Evolutionary conservation across 371 early-diverging fungal species (phyloP).

Genomic region (Mucor indicus): DNA sequence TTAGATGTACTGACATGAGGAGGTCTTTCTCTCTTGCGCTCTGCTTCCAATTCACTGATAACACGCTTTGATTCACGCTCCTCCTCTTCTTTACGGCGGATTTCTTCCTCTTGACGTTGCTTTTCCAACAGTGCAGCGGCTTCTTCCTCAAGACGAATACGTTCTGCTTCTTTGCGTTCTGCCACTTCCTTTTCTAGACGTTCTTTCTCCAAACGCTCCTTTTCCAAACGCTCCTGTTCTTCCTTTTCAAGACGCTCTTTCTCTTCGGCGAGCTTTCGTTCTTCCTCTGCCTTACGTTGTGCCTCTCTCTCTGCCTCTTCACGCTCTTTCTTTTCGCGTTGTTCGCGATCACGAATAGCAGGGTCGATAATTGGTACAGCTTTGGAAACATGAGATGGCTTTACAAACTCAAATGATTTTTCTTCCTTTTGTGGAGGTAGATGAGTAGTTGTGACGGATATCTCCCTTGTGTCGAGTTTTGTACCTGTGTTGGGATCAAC

Average conservation of each 20-base stretch:
- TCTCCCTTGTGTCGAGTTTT: constrained; percentile 37
- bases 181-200: constrained; percentile 26
- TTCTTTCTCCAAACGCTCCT: constrained; percentile 14
- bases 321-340: constrained; percentile 32
- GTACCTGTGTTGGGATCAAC: constrained; percentile 71
- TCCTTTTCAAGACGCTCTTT: constrained; percentile 8
- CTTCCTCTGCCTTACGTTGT: constrained; percentile 31
- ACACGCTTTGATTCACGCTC: constrained; percentile 19
- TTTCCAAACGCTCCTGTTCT: constrained; percentile 3
- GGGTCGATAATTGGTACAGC: constrained; percentile 68
- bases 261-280: constrained; percentile 10
- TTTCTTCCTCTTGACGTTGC: constrained; percentile 17
- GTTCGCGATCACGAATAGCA: constrained; percentile 31
- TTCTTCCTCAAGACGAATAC: constrained; percentile 26
- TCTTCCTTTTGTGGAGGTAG: constrained; percentile 16
- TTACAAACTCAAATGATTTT: constrained; percentile 25
- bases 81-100: constrained; percentile 17
- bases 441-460: constrained; percentile 14
- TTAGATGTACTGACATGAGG: too few species aligned
- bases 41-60: constrained; percentile 3
- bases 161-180: constrained; percentile 15
- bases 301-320: constrained; percentile 47
- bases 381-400: constrained; percentile 35
- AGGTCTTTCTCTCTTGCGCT: constrained; percentile 28
- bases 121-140: constrained; percentile 13